Base-by-base conservation (phyloP, 352 stramenopile species). In the Globisporangium alternatum region DNA sequence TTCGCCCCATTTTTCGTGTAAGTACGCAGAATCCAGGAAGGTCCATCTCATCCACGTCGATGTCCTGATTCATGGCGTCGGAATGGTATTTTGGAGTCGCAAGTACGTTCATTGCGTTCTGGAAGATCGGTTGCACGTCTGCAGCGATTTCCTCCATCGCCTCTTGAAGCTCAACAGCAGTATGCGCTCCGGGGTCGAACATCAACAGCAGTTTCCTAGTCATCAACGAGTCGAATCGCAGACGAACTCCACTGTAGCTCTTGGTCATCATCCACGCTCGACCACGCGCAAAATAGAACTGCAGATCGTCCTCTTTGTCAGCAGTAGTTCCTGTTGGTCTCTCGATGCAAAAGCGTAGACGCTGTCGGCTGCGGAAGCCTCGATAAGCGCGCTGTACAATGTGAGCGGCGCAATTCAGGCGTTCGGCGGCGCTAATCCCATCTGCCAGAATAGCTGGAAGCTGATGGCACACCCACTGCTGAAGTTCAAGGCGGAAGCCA, bases 41-140 rank as follows among this genome's bases (percentile, higher is more conserved):
- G 15, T 90, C 78, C 37, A 80, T 63, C 71, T 86, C 80, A 21
- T 75, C 77, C 12, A 89, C 75, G 35, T 87, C 78, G 25, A 80
- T 54, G 15, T 74, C 72, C n/a, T 63, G 41, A 2, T 69, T 59
- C 25, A 66, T 57, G 9, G 45, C 47, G 8, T 62, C 68, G 7
- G 59, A 25, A 13, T n/a, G 41, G 5, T 60, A 62, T 2, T 57
- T 51, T 33, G 74, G 2, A 25, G 12, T 49, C 6, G 10, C 28
- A 25, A 12, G 65, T 47, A 70, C 73, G 39, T 62, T 39, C 1
- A 56, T 19, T 25, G 67, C 74, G 21, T 61, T 44, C 19, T 67
- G 44, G 15, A 86, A 43, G 19, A 88, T 68, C 2, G 75, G 65
- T 5, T 68, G 47, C 5, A 69, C 64, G 55, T 89, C 82, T 8